Conservation (phyloP, 2,329 filamentous ascomycete genomes). For the Calonectria henricotiae region DNA sequence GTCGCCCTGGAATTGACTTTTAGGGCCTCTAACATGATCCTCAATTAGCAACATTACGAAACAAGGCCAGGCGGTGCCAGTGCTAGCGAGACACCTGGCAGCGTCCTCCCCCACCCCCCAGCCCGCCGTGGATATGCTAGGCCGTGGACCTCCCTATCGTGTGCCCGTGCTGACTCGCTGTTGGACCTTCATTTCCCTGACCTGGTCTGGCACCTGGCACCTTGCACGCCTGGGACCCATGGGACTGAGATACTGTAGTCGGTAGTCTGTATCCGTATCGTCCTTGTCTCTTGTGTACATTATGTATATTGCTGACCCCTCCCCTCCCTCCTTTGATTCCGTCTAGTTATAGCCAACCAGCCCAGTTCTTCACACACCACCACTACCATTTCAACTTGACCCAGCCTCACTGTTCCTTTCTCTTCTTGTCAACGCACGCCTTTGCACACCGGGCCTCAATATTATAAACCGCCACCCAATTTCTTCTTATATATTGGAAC, state of each 20-base stretch:
- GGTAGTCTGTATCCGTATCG: constrained; percentile 21
- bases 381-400: not conserved
- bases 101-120: constrained; percentile 5
- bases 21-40: constrained; percentile 5
- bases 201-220: constrained; percentile 32
- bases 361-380: constrained; percentile 2
- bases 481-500: not conserved
- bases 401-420: constrained; percentile 9
- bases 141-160: constrained; percentile 30
- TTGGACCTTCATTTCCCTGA: constrained; percentile 40
- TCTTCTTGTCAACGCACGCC: not conserved
- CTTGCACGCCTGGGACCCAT: constrained; percentile 20
- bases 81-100: constrained; percentile 6
- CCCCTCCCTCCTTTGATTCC: constrained; percentile 38
- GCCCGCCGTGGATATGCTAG: constrained; percentile 11
- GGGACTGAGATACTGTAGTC: constrained; percentile 22
- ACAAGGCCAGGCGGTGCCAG: constrained; percentile 16
- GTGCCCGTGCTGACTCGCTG: constrained; percentile 39
- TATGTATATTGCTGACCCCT: constrained; percentile 49
- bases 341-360: constrained; percentile 24
- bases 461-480: constrained; percentile 4
- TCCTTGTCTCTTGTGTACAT: constrained; percentile 13
- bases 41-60: constrained; percentile 21
- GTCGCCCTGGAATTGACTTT: constrained; percentile 17
- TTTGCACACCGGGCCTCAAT: not conserved